phyloP scores from a whole-genome alignment of 1,139 yeast genomes.

The Geotrichum histeridarum region DNA sequence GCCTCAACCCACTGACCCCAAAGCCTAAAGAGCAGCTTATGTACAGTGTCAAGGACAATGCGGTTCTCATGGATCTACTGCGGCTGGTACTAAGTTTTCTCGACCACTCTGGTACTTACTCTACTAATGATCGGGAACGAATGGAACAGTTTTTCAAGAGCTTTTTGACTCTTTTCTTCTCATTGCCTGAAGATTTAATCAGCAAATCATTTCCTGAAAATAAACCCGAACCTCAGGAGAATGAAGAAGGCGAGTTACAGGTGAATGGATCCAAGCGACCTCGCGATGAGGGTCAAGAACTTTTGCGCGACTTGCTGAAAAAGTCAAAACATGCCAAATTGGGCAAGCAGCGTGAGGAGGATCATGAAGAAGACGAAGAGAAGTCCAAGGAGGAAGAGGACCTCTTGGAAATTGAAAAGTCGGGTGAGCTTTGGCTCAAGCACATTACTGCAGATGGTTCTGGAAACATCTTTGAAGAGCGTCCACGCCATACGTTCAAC shows the following conservation, averaged over 20 bases:
- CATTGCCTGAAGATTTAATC: conserved; percentile 37
- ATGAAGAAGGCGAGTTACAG: conserved; percentile 22
- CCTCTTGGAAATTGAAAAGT: conserved; percentile 45
- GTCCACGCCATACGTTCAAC: conserved; percentile 48
- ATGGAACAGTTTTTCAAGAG: conserved; percentile 66
- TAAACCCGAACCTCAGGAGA: conserved; percentile 6
- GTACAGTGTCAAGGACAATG: conserved; percentile 60
- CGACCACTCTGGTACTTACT: conserved; percentile 59
- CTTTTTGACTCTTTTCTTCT: conserved; percentile 66
- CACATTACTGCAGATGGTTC: conserved; percentile 19
- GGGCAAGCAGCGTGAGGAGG: conserved; percentile 21
- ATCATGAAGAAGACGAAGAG: conserved; percentile 29
- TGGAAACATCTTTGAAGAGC: conserved; percentile 19
- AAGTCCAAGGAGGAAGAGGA: conserved; percentile 7
- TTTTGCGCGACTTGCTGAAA: conserved; percentile 67
- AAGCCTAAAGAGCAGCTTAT: conserved; percentile 82
- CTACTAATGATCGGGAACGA: conserved; percentile 75
- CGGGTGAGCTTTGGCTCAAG: conserved; percentile 63
- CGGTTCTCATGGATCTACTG: conserved; percentile 68
- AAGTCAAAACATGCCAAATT: conserved; percentile 45
- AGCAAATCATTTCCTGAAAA: conserved; percentile 23
- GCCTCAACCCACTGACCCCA: conserved; percentile 79
- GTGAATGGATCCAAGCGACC: conserved; percentile 37
- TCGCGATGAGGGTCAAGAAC: conserved; percentile 33
- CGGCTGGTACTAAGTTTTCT: conserved; percentile 67